Base-by-base conservation (phyloP, 2,329 filamentous ascomycete genomes). In the Ophiognomonia clavigignenti-juglandacearum region DNA sequence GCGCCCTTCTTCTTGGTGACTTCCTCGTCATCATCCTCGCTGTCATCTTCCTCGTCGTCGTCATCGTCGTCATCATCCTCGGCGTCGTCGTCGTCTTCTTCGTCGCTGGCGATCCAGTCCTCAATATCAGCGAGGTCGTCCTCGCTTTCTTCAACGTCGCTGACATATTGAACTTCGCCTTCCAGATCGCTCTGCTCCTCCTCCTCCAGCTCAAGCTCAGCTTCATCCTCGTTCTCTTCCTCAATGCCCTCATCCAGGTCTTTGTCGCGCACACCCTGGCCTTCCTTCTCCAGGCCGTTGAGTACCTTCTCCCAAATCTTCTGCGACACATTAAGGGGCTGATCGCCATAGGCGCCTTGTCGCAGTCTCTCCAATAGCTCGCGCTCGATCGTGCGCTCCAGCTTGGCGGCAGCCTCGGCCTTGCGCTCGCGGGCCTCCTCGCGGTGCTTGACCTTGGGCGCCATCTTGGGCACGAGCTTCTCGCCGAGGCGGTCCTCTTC, bases 261-360 rank as follows among this genome's bases (percentile, higher is more conserved):
- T 69, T 90, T 82, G 64, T 96, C 92, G 45, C 88, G 76, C 54
- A 80, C 75, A 37, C 86, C 92, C 60, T 95, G 83, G 50, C 92
- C 91, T 58, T 86, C 85, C 57, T 86, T 80, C 77, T 98, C 93
- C 67, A 98, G 76, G 4, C 89, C 89, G 52, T 84, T 83, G 57
- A 98, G 81, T 7, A 98, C 93, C 78, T 91, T 95, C 78, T 95
- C 95, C 93, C 93, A 98, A 52, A 98, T 89, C 13, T 80, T 78
- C 65, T 96, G 90, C 66, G 95, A 93, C 43, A 96, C 91, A 63
- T 98, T 98, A 55, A 98, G 75, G 35, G 93, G 93, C 63, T 88
- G 82, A 59, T 97, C 91, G 45, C 93, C 93, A 67, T 98, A 97
- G 3, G 91, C 91, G 38, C 93, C 93, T 61, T 89, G 91, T 55